phyloP scores from a whole-genome alignment of 164 flowering plant genomes.

The Cinnamomum micranthum region DNA sequence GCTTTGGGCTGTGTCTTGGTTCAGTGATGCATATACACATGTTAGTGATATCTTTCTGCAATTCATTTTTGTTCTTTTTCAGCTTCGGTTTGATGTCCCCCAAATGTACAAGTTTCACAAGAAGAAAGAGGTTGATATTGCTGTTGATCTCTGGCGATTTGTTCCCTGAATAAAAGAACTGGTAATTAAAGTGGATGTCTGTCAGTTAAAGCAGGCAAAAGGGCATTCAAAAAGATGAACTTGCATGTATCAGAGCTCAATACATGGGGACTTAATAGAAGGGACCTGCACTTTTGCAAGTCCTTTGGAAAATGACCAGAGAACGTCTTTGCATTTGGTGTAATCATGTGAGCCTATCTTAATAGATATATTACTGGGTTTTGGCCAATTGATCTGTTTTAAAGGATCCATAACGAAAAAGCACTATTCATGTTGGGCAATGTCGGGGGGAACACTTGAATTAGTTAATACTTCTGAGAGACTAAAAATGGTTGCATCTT shows the following conservation, averaged over 20 bases:
- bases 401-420: too few relatives aligned
- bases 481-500: too few relatives aligned
- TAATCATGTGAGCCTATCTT: too few relatives aligned
- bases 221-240: neutral
- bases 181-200: neutral
- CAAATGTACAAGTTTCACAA: slow-evolving; percentile 88
- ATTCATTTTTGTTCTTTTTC: slow-evolving; percentile 9
- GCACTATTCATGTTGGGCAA: too few relatives aligned
- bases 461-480: too few relatives aligned
- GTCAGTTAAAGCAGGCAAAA: neutral
- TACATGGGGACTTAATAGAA: neutral
- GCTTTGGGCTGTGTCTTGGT: neutral
- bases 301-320: neutral
- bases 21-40: neutral
- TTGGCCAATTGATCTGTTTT: too few relatives aligned
- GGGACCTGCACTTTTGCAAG: neutral
- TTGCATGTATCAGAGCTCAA: neutral
- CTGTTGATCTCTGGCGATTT: slow-evolving; percentile 94
- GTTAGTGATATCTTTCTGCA: neutral
- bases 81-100: slow-evolving; percentile 88
- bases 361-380: too few relatives aligned
- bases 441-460: too few relatives aligned
- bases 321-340: neutral
- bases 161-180: slow-evolving; percentile 32
- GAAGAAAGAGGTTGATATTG: slow-evolving; percentile 89